Base-by-base conservation (phyloP, 805 yeast genomes). In the Lipomyces mesembrius region DNA sequence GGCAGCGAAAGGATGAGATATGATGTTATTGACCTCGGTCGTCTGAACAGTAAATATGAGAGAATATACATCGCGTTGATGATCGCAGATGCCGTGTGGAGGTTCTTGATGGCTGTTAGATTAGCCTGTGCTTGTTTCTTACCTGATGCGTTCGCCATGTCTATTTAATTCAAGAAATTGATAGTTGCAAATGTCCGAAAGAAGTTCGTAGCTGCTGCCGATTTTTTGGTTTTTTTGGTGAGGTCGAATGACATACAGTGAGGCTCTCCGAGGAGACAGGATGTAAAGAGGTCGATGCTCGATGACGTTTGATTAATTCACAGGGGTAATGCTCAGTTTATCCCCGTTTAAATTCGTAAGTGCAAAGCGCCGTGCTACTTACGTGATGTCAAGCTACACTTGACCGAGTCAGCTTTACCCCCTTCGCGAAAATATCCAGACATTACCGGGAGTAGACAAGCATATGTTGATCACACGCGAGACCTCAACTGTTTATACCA, bases 1-100 rank as follows among this genome's bases (percentile, higher is more conserved):
- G 88, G 88, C 5, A 78, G 43, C 57, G 79, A 76, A 71, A 83
- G 74, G 6, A 83, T 22, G 8, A 84, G n/a, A 65, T 74, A 83
- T n/a, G 83, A 82, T 63, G 78, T 79, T 61, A 79, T 74, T n/a
- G 82, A 77, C 14, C 73, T 63, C 8, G 89, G 88, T 70, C 90
- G 79, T 29, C 78, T 71, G 53, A 85, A 74, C 3, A 79, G 53
- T 56, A 78, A 78, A 20, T 81, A 72, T 0, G 78, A 73, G 0
- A 81, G 2, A n/a, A 87, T 57, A 2, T 81, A 75, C 3, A 83
- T n/a, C 0, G 71, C 68, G 70, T 84, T 83, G 35, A 87, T 73
- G 2, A 75, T 74, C 0, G 73, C 62, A 0, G 86, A 79, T n/a
- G 78, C 61, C 1, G 73, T 57, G 71, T 79, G 82, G 29, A 82